Evolutionary conservation across 257 asterid genomes (phyloP), one percentile per base, ranked within the genome.

Genomic region (Prunella vulgaris): DNA sequence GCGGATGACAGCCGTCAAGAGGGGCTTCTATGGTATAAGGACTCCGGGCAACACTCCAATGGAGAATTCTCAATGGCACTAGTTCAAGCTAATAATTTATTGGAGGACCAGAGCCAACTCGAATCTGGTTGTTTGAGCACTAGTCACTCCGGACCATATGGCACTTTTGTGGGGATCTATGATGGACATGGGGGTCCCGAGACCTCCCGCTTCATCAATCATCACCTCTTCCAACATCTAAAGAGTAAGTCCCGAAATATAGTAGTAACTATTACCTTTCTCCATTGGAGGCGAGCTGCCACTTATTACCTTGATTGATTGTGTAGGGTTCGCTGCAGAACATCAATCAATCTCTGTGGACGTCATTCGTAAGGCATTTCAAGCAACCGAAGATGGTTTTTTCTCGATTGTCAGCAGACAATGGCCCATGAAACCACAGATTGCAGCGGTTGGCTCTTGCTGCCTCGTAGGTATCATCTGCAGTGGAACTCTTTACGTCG

Each of bases 101-200:
- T 90, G 7, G 97, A 90, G 82, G 97, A 90, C 83, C 97, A 90
- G 78, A 79, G 96, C 69, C 97, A 86, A 75, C 88, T 90, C 8
- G 97, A 90, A 74, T 90, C 97, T 17, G 97, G 96, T 66, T 76
- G 71, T 69, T 69, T 85, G 69, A 82, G 90, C 76, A 53, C 71
- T 17, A 78, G 64, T 66, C 87, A 85, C 22, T 73, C 84, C 4
- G 90, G 90, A n/a, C 97, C 85, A 0, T 86, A 82, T 65, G 97
- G 97, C 74, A 86, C 96, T 8, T 88, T 90, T 76, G 93, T 90
- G 57, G 97, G 97, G 74, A 78, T 90, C 64, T 88, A 88, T 68
- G 97, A 90, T 68, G 97, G 97, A 24, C 97, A 90, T 72, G 96
- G 97, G 15, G 97, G 97, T 30, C 96, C 95, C 1, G 93, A 88